Evolutionary conservation across 495 filamentous ascomycete species (phyloP), one percentile per base, ranked within the genome.

Genomic region (Echria macrotheca): DNA sequence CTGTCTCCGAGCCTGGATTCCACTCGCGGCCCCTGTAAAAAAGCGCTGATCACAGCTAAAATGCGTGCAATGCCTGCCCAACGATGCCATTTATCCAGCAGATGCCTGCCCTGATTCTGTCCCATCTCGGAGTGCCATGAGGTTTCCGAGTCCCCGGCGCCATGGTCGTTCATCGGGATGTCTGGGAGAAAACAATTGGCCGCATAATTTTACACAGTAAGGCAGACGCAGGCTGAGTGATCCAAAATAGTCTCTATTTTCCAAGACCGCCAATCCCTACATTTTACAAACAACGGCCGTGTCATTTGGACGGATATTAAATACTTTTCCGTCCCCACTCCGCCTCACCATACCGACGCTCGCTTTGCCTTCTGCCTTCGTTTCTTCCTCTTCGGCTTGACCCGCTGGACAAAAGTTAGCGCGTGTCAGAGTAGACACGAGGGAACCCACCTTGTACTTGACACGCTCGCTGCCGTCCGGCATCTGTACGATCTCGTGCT

Each of bases 401-500:
- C 51, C 24, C 62, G 54, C 62, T 63, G 50, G 19, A 11, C 6
- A n/a, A n/a, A n/a, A n/a, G n/a, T n/a, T n/a, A n/a, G n/a, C n/a
- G n/a, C n/a, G n/a, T n/a, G n/a, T n/a, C n/a, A n/a, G n/a, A n/a
- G n/a, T n/a, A n/a, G n/a, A n/a, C n/a, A n/a, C n/a, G n/a, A n/a
- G n/a, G 1, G 19, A 25, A 49, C 60, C 53, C 44, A 63, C 63
- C 55, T 59, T 68, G 36, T 66, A 68, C 47, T 63, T 66, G 15
- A 68, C 65, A 11, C 65, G 53, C 57, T 69, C 66, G 42, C 65
- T 69, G 11, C 66, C 66, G 28, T 69, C 66, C 14, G 66, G 66
- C 55, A 69, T 50, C 50, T 63, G 56, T 37, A 69, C 58, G 41
- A 69, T 58, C 58, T 69, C 65, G 32, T 69, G 66, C 42, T 66